phyloP scores from a whole-genome alignment of 805 yeast species.

The Wickerhamomyces strasburgensis region DNA sequence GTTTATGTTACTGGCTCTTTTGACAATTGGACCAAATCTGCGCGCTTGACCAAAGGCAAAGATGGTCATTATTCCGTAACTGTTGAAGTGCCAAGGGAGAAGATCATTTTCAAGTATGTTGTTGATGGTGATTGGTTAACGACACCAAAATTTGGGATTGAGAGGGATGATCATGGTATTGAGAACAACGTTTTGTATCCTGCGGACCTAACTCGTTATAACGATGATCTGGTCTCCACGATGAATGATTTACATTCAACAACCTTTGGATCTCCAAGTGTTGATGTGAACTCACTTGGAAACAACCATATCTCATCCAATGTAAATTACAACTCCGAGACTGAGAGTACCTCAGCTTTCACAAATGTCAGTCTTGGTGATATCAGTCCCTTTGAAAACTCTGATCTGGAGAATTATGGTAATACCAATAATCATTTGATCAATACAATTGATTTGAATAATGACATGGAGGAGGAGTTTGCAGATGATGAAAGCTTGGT shows the following conservation, averaged over 20 bases:
- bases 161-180: slow-evolving; percentile 40
- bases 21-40: slow-evolving; percentile 50
- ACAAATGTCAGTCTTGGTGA: slow-evolving; percentile 21
- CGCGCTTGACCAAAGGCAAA: slow-evolving; percentile 34
- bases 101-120: slow-evolving; percentile 46
- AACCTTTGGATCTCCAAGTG: too few species aligned
- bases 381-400: slow-evolving; percentile 15
- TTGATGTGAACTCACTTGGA: too few species aligned
- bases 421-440: not conserved
- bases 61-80: slow-evolving; percentile 41
- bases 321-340: slow-evolving; percentile 18
- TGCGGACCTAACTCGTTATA: slow-evolving; percentile 20
- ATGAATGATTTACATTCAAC: slow-evolving; percentile 1
- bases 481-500: slow-evolving; percentile 8
- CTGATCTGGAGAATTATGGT: slow-evolving; percentile 1
- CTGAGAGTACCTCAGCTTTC: slow-evolving; percentile 22
- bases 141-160: slow-evolving; percentile 33
- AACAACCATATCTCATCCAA: not conserved
- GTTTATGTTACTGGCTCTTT: slow-evolving; percentile 59
- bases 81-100: slow-evolving; percentile 35
- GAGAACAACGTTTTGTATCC: slow-evolving; percentile 47
- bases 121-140: slow-evolving; percentile 56
- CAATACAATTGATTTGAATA: slow-evolving; percentile 3
- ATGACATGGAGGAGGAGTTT: slow-evolving; percentile 11
- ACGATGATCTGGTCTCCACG: slow-evolving; percentile 1